A percentile compares a stretch with the other conserved stretches of the same genome.
These are phyloP conservation scores for Boletus sensibilis DNA, from an alignment of 768 basidiomycete species.

Conservation along the genomic window DNA sequence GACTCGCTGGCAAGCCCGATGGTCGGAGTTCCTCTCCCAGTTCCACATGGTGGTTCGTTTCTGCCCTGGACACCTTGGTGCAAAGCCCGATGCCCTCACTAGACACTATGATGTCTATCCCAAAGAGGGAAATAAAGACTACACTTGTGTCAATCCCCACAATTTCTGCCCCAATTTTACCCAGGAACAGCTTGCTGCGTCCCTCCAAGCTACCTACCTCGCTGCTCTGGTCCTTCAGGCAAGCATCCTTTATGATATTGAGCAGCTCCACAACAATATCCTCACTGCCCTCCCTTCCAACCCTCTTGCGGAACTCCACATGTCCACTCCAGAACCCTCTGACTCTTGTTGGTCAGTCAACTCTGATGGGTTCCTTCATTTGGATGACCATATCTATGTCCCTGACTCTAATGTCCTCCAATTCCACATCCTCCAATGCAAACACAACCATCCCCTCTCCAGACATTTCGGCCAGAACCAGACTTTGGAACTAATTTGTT, in stretches of 20 bases:
- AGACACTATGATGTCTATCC: neutral
- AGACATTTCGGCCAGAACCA: too few relatives aligned
- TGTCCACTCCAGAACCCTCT: neutral
- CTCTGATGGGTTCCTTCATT: neutral
- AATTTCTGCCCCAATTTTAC: neutral
- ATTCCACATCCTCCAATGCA: neutral
- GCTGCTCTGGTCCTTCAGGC: too few relatives aligned
- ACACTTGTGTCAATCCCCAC: neutral
- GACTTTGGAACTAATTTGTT: too few relatives aligned
- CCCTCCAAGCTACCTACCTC: neutral
- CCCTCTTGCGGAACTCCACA: neutral
- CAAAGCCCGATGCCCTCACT: neutral
- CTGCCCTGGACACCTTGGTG: too few relatives aligned
- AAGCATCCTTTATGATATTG: too few relatives aligned
- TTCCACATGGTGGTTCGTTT: too few relatives aligned
- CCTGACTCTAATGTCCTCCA: neutral
- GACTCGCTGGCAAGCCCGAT: too few relatives aligned
- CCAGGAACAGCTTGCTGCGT: neutral
- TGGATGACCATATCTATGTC: too few relatives aligned
- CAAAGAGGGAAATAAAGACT: conserved; percentile 4
- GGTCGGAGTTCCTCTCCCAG: too few relatives aligned
- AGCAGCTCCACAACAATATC: neutral
- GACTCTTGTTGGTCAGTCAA: neutral
- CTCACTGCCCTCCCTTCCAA: neutral
- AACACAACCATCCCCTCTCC: too few relatives aligned